These are phyloP conservation scores for Liquidambar formosana DNA, from an alignment of 164 flowering plant species.

Conservation along the genomic window DNA sequence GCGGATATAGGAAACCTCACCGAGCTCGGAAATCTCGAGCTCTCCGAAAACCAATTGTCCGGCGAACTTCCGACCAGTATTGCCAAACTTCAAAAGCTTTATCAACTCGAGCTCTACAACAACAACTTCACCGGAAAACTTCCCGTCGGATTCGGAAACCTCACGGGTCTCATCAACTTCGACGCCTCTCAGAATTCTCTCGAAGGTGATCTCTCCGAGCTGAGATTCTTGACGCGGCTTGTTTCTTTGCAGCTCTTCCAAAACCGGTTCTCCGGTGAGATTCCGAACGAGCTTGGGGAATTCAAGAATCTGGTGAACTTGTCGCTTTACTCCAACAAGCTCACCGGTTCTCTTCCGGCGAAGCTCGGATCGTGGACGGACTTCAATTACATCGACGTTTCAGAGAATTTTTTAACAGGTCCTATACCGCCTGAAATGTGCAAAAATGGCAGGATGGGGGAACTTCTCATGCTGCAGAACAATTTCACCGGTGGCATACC, in stretches of 20 bases:
- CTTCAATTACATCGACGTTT: constrained; percentile 34
- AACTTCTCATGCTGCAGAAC: constrained; percentile 37
- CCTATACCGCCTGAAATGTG: constrained; percentile 51
- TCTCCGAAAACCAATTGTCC: constrained; percentile 27
- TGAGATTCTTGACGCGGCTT: constrained; percentile 28
- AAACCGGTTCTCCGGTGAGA: constrained; percentile 32
- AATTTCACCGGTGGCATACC: constrained; percentile 45
- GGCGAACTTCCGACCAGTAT: constrained; percentile 40
- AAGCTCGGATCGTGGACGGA: constrained; percentile 37
- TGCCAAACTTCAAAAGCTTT: constrained; percentile 24
- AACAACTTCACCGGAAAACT: constrained; percentile 32
- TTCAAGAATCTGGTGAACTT: constrained; percentile 25
- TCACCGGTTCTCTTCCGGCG: constrained; percentile 38
- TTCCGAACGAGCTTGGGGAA: constrained; percentile 46
- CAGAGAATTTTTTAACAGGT: constrained; percentile 40
- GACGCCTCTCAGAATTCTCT: constrained; percentile 36
- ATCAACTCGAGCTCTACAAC: constrained; percentile 43
- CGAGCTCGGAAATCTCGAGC: constrained; percentile 31
- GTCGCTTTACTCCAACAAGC: constrained; percentile 38
- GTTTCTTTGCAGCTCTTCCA: constrained; percentile 41
- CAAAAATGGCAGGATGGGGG: constrained; percentile 29
- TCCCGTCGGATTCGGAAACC: constrained; percentile 38
- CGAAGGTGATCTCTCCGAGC: constrained; percentile 38
- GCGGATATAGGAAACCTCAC: constrained; percentile 29
- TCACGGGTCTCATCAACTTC: constrained; percentile 25